These are phyloP conservation scores for Zasmidium angulare DNA, from an alignment of 2,329 filamentous ascomycete genomes.

Conservation along the genomic window DNA sequence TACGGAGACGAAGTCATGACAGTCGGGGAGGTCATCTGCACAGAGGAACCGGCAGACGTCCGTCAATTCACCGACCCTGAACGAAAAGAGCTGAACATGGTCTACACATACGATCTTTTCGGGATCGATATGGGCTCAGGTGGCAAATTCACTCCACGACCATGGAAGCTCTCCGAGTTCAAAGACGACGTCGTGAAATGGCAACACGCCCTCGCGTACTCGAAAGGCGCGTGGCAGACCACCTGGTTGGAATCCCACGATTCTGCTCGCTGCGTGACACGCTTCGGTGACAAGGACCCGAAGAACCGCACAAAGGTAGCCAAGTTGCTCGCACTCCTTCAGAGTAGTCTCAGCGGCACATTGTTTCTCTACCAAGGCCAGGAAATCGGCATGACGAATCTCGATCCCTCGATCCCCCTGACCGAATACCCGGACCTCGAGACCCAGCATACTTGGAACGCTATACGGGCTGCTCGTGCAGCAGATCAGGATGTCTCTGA, in stretches of 20 bases:
- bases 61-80: slow-evolving; percentile 51
- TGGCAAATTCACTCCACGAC: slow-evolving; percentile 48
- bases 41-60: slow-evolving; percentile 49
- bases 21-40: slow-evolving; percentile 50
- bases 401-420: slow-evolving; percentile 59
- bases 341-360: slow-evolving; percentile 59
- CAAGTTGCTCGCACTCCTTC: slow-evolving; percentile 60
- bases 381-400: slow-evolving; percentile 64
- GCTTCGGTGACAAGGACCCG: slow-evolving; percentile 50
- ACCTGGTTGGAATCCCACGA: slow-evolving; percentile 67
- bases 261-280: slow-evolving; percentile 58
- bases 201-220: slow-evolving; percentile 58
- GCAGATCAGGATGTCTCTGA: neutral
- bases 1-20: slow-evolving; percentile 49
- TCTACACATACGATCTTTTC: slow-evolving; percentile 67
- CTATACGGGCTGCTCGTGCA: neutral
- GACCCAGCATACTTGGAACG: slow-evolving; percentile 23
- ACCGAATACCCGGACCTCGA: slow-evolving; percentile 67
- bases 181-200: slow-evolving; percentile 57
- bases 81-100: slow-evolving; percentile 65
- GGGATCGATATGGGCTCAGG: slow-evolving; percentile 48
- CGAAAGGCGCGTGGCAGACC: slow-evolving; percentile 62
- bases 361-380: slow-evolving; percentile 67
- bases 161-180: slow-evolving; percentile 46
- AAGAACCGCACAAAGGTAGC: slow-evolving; percentile 48